These are phyloP conservation scores for Colletotrichum destructivum DNA, from an alignment of 2,329 filamentous ascomycete genomes.

Conservation along the genomic window DNA sequence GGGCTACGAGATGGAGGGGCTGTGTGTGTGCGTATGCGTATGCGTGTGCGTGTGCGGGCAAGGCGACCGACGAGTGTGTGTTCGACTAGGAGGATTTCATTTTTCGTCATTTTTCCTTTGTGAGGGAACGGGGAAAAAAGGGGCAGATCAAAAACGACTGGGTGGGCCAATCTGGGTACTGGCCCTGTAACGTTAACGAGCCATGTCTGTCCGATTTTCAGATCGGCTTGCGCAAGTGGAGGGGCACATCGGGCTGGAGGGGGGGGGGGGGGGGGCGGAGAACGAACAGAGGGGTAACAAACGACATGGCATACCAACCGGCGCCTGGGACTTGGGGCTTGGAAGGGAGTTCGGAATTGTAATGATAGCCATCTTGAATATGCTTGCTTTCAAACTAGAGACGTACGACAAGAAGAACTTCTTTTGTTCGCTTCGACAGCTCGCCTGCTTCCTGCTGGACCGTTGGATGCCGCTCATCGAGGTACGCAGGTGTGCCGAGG, in stretches of 20 bases:
- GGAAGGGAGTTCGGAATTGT: slow-evolving; percentile 33
- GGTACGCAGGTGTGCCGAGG: background rate
- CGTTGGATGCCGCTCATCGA: background rate
- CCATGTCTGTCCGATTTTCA: slow-evolving; percentile 39
- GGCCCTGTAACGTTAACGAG: slow-evolving; percentile 41
- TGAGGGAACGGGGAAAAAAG: slow-evolving; percentile 28
- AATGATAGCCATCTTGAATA: slow-evolving; percentile 28
- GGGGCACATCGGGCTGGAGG: slow-evolving; percentile 2
- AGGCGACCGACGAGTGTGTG: slow-evolving; percentile 23
- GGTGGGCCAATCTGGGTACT: slow-evolving; percentile 40
- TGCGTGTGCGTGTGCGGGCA: slow-evolving; percentile 2
- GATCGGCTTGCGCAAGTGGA: slow-evolving; percentile 34
- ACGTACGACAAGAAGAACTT: slow-evolving; percentile 7
- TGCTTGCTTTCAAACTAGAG: slow-evolving; percentile 27
- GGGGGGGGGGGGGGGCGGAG: background rate
- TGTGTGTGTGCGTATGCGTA: background rate
- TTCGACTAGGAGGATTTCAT: slow-evolving; percentile 36
- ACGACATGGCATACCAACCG: slow-evolving; percentile 33
- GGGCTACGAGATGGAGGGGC: slow-evolving; percentile 10
- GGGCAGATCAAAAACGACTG: slow-evolving; percentile 28
- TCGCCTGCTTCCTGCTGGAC: slow-evolving; percentile 7
- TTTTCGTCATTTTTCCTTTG: slow-evolving; percentile 26
- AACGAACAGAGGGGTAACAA: slow-evolving; percentile 14
- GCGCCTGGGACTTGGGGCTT: slow-evolving; percentile 25
- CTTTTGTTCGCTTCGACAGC: slow-evolving; percentile 1